A percentile compares a stretch with the other conserved stretches of the same genome.
phyloP scores from a whole-genome alignment of 75 land plant genomes.

The Cryptomeria japonica region DNA sequence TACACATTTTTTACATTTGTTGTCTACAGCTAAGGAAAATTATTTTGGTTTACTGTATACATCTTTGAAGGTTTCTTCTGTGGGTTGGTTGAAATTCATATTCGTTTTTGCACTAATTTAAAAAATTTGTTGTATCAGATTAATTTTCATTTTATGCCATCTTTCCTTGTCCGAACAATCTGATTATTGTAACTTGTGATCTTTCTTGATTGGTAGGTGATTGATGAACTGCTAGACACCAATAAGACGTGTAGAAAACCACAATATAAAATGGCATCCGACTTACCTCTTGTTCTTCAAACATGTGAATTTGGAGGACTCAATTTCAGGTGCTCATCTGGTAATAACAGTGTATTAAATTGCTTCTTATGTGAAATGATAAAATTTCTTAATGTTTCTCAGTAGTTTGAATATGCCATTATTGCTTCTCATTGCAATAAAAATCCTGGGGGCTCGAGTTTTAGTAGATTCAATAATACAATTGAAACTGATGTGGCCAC shows the following conservation, averaged over 20 bases:
- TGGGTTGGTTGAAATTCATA: background rate
- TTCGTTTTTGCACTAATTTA: background rate
- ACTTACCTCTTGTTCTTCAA: constrained; percentile 72
- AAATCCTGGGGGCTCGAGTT: background rate
- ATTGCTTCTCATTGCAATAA: background rate
- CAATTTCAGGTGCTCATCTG: constrained; percentile 66
- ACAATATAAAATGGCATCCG: constrained; percentile 86
- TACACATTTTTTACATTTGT: background rate
- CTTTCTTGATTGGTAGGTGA: constrained; percentile 38
- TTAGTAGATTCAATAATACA: background rate
- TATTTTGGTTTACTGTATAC: background rate
- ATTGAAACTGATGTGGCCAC: background rate
- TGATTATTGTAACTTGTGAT: background rate
- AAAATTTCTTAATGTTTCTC: background rate
- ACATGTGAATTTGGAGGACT: constrained; percentile 82
- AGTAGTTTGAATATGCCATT: background rate
- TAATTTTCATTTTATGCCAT: background rate
- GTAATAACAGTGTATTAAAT: constrained; percentile 25
- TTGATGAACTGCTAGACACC: constrained; percentile 68
- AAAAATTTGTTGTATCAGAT: background rate
- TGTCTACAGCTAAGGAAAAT: background rate
- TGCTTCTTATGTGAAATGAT: constrained; percentile 10
- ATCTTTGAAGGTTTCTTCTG: background rate
- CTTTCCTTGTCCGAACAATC: background rate
- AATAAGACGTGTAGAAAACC: constrained; percentile 64